These are phyloP conservation scores for Vanderwaltozyma verrucispora DNA, from an alignment of 805 yeast species.

Conservation along the genomic window DNA sequence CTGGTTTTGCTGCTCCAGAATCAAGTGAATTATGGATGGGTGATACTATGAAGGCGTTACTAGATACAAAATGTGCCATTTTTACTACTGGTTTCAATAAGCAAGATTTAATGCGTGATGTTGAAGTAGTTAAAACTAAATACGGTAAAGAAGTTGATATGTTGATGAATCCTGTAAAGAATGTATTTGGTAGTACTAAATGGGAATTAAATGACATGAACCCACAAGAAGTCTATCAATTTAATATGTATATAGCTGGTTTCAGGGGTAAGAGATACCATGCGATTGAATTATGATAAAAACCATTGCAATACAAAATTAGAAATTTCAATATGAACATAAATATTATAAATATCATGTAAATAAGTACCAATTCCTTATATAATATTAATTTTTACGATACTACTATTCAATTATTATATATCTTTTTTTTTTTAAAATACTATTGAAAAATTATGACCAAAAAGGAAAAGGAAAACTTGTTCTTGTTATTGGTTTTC, in stretches of 20 bases:
- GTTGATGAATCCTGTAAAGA: slow-evolving; percentile 61
- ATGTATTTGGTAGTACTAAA: slow-evolving; percentile 75
- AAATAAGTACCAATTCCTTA: not conserved
- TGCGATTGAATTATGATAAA: slow-evolving; percentile 38
- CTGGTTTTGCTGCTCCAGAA: slow-evolving; percentile 82
- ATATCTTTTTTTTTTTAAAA: too few species aligned
- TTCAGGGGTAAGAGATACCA: slow-evolving; percentile 96
- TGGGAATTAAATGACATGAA: slow-evolving; percentile 89
- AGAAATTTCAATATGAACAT: not conserved
- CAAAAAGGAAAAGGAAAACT: too few species aligned
- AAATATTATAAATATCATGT: not conserved
- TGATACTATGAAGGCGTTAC: slow-evolving; percentile 71
- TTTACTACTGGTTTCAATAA: slow-evolving; percentile 86
- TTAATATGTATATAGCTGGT: slow-evolving; percentile 82
- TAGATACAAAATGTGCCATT: slow-evolving; percentile 89
- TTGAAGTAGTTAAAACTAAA: slow-evolving; percentile 54
- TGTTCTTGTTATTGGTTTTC: too few species aligned
- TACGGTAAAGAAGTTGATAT: slow-evolving; percentile 73
- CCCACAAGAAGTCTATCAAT: slow-evolving; percentile 90
- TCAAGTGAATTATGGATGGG: slow-evolving; percentile 80
- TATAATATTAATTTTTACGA: too few species aligned
- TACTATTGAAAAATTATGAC: too few species aligned
- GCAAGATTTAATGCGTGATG: slow-evolving; percentile 58
- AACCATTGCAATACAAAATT: not conserved
- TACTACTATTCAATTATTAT: too few species aligned